A percentile compares a stretch with the other conserved stretches of the same genome.
Evolutionary conservation across 2,329 filamentous ascomycete species (phyloP).

Genomic region (Exophiala oligosperma): DNA sequence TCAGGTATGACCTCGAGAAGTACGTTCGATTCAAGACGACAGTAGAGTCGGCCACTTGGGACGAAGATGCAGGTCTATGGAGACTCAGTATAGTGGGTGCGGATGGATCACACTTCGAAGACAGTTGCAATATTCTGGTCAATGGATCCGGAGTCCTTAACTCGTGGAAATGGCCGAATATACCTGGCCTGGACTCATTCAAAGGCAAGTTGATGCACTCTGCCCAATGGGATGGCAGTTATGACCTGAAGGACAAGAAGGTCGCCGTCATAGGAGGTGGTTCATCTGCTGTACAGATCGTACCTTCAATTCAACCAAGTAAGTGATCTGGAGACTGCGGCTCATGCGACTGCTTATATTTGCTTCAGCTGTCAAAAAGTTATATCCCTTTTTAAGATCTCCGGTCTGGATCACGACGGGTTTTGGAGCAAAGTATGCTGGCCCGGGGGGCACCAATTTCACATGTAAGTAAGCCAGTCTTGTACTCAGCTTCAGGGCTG

Average conservation of each 20-base stretch:
- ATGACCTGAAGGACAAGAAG: slow-evolving; percentile 49
- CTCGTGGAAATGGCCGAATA: slow-evolving; percentile 53
- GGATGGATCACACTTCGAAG: slow-evolving; percentile 17
- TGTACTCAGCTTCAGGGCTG: neutral
- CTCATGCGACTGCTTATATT: neutral
- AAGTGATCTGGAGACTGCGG: neutral
- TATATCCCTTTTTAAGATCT: slow-evolving; percentile 31
- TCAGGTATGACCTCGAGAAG: slow-evolving; percentile 29
- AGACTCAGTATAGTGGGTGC: slow-evolving; percentile 7
- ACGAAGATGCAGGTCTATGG: slow-evolving; percentile 22
- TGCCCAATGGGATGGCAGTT: slow-evolving; percentile 55
- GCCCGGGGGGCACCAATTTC: slow-evolving; percentile 25
- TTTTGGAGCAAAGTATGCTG: slow-evolving; percentile 26
- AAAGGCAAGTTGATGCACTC: slow-evolving; percentile 57
- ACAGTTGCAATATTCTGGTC: slow-evolving; percentile 36
- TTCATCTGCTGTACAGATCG: slow-evolving; percentile 56
- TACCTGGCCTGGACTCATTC: slow-evolving; percentile 55
- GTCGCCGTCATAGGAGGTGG: slow-evolving; percentile 58
- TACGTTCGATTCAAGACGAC: slow-evolving; percentile 30
- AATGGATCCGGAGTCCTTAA: slow-evolving; percentile 43
- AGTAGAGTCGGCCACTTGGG: slow-evolving; percentile 26
- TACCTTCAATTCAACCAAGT: slow-evolving; percentile 47
- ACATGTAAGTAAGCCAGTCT: slow-evolving; percentile 6
- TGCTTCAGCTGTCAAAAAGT: slow-evolving; percentile 25
- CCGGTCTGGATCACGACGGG: slow-evolving; percentile 28